Base-by-base conservation (phyloP, 176 grass and related monocot genomes). In the Eragrostis nindensis region DNA sequence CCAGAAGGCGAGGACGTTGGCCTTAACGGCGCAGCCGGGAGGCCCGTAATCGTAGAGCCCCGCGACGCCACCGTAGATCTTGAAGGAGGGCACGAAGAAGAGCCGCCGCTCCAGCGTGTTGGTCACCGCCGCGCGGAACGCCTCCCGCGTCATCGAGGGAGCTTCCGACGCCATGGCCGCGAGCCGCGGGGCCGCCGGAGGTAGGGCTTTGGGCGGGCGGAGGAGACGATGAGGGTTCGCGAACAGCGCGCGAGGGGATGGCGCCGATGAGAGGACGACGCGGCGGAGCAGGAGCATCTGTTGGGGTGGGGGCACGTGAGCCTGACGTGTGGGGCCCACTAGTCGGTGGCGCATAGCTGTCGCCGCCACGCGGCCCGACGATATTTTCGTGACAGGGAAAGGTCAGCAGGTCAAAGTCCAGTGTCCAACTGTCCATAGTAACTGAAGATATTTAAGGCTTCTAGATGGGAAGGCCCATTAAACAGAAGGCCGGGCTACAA, bases 31-130 rank as follows among this genome's bases (percentile, higher is more conserved):
- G 68, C 94, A 97, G 0, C 94, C 94, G 29, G 91, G 94, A 1
- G 91, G 94, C 0, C 89, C 94, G 70, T 97, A 97, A 84, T 97
- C 91, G n/a, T 94, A 97, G 22, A 97, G 84, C 12, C 94, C 94
- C 25, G 94, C 94, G 57, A 97, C 94, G 29, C 94, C 94, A 55
- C 94, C 87, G 74, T 97, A 97, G 76, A 97, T 97, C 89, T 97
- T 97, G 87, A 94, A 97, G 55, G 94, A 94, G 11, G 91, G 91
- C 46, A 94, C 84, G 84, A 90, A 97, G 82, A 97, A 97, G 65
- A 97, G 84, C 38, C 89, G 66, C 67, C 94, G 80, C 89, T 97
- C 94, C 45, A 97, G 87, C 43, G 94, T 97, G 82, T 97, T 97
- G 66, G 60, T 80, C 53, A 94, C 91, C 62, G 89, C 82, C 70